A percentile compares a stretch with the other conserved stretches of the same genome.
Conservation (phyloP, 164 flowering plant genomes). For the Brasenia schreberi region DNA sequence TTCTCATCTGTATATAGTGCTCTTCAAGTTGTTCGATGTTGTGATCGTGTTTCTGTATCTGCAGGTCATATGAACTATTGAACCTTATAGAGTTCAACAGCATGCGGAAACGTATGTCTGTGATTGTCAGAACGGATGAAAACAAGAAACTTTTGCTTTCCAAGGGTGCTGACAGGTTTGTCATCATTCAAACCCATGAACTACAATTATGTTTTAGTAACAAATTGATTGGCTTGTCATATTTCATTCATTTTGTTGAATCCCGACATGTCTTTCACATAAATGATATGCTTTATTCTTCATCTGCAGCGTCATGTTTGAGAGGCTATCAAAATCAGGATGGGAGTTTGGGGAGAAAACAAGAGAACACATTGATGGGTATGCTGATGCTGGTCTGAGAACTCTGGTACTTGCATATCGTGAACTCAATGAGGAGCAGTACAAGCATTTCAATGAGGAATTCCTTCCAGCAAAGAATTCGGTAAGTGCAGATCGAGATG, state of each 20-base stretch:
- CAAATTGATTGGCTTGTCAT: too few relatives aligned
- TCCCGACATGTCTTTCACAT: too few relatives aligned
- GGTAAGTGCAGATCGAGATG: conserved; percentile 58
- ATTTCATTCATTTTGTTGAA: too few relatives aligned
- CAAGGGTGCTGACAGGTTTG: conserved; percentile 99
- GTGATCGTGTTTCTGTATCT: conserved; percentile 5
- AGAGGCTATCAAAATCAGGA: conserved; percentile 63
- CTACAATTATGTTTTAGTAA: too few relatives aligned
- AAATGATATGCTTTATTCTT: too few relatives aligned
- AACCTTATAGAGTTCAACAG: conserved; percentile 86
- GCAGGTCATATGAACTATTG: conserved; percentile 63
- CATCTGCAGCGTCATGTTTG: conserved; percentile 94
- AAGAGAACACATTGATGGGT: conserved; percentile 56
- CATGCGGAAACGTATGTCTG: conserved; percentile 89
- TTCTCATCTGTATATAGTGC: too few relatives aligned
- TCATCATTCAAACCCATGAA: conserved; percentile 1
- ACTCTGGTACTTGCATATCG: conserved; percentile 89
- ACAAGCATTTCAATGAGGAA: conserved; percentile 33
- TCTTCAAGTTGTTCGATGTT: not conserved
- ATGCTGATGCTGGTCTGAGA: conserved; percentile 94
- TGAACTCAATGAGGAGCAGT: conserved; percentile 60
- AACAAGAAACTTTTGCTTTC: conserved; percentile 61
- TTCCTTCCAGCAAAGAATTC: conserved; percentile 65
- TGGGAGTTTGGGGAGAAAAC: conserved; percentile 59
- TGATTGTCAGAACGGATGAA: conserved; percentile 63